These are phyloP conservation scores for Remersonia thermophila DNA, from an alignment of 2,329 filamentous ascomycete genomes.

Conservation along the genomic window DNA sequence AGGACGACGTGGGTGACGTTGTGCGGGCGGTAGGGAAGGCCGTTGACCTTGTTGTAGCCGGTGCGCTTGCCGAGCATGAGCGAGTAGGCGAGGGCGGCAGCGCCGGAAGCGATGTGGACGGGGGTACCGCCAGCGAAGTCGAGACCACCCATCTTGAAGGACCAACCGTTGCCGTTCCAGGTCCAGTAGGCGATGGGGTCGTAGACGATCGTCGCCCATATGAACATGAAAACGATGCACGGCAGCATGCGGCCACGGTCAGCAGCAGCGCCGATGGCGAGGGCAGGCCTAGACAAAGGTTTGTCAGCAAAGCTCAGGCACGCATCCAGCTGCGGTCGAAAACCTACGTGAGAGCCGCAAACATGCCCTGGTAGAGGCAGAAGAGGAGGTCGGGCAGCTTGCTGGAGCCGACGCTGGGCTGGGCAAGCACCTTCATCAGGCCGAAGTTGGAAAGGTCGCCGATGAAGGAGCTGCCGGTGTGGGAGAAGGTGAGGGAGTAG, in stretches of 20 bases:
- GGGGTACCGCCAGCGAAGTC: slow-evolving; percentile 67
- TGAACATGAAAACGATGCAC: slow-evolving; percentile 54
- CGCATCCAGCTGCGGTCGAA: neutral
- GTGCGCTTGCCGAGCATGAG: slow-evolving; percentile 59
- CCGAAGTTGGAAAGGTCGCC: slow-evolving; percentile 74
- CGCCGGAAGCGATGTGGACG: slow-evolving; percentile 62
- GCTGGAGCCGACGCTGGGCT: slow-evolving; percentile 59
- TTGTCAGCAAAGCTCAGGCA: slow-evolving; percentile 3
- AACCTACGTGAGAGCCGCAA: slow-evolving; percentile 73
- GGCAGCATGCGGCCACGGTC: slow-evolving; percentile 51
- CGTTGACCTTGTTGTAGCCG: slow-evolving; percentile 47
- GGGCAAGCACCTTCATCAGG: slow-evolving; percentile 61
- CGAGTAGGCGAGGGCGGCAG: slow-evolving; percentile 59
- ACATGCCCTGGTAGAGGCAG: slow-evolving; percentile 81
- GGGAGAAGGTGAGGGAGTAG: slow-evolving; percentile 75
- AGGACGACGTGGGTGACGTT: slow-evolving; percentile 64
- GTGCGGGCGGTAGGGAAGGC: slow-evolving; percentile 56
- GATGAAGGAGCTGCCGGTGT: slow-evolving; percentile 64
- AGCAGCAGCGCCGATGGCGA: slow-evolving; percentile 47
- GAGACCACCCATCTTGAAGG: slow-evolving; percentile 53
- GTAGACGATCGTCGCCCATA: slow-evolving; percentile 61
- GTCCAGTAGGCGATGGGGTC: slow-evolving; percentile 67
- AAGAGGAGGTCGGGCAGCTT: slow-evolving; percentile 74
- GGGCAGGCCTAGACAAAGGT: slow-evolving; percentile 31
- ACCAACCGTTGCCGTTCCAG: slow-evolving; percentile 64